Conservation (phyloP, 441 rosid species). For the Euphorbia celastroides region DNA sequence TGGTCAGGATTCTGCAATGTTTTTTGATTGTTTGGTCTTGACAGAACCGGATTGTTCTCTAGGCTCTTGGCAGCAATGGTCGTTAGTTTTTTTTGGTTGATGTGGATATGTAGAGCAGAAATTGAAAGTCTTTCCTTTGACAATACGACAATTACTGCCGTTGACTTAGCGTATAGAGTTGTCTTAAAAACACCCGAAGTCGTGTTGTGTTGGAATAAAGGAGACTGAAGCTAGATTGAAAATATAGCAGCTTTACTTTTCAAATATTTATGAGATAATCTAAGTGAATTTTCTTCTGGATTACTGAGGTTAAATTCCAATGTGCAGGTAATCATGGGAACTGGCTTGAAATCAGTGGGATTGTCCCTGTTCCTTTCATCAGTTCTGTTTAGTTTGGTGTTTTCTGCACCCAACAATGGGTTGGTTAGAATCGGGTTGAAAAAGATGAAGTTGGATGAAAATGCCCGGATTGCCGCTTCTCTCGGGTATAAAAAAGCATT, state of each 20-base stretch:
- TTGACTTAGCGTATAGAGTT: no score
- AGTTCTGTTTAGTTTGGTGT: conserved; percentile 32
- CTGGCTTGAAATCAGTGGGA: conserved; percentile 16
- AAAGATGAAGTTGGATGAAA: conserved; percentile 47
- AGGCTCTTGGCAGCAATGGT: background rate
- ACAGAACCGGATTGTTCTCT: no score
- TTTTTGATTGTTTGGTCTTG: no score
- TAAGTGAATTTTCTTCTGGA: background rate
- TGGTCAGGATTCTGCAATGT: no score
- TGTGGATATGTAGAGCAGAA: no score
- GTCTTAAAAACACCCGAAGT: no score
- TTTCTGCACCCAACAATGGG: conserved; percentile 34
- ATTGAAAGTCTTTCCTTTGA: no score
- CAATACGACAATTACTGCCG: no score
- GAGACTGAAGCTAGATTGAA: background rate
- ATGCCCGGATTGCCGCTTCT: conserved; percentile 36
- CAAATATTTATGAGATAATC: background rate
- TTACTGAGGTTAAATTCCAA: conserved; percentile 7
- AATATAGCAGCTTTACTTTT: background rate
- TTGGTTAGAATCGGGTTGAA: conserved; percentile 58
- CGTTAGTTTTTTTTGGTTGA: background rate
- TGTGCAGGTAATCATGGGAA: conserved; percentile 47
- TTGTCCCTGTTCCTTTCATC: conserved; percentile 33
- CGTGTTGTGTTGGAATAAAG: no score
- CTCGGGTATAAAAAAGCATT: conserved; percentile 35